Evolutionary conservation across 2,329 filamentous ascomycete species (phyloP).

Genomic region (Zymoseptoria ardabiliae): DNA sequence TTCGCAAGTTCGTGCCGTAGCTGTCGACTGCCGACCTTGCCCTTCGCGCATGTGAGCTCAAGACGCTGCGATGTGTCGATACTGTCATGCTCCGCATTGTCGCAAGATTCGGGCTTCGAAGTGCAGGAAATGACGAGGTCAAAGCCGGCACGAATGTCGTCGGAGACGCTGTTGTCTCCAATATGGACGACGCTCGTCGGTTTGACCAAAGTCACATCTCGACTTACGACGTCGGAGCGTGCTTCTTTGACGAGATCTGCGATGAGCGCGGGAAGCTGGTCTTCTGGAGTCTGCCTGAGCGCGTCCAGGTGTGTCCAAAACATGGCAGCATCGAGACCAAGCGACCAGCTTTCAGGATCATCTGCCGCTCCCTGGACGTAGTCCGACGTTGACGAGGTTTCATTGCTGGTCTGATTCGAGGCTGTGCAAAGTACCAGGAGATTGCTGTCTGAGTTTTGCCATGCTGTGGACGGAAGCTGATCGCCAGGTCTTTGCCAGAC

Average conservation of each 20-base stretch:
- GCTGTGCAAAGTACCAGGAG: slow-evolving; percentile 80
- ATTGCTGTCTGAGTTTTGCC: slow-evolving; percentile 36
- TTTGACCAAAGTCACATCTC: slow-evolving; percentile 33
- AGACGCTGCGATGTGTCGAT: slow-evolving; percentile 41
- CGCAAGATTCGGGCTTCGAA: slow-evolving; percentile 32
- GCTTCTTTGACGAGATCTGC: slow-evolving; percentile 32
- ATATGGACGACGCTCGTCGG: slow-evolving; percentile 26
- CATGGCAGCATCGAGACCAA: slow-evolving; percentile 64
- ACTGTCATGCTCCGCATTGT: slow-evolving; percentile 34
- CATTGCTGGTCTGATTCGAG: slow-evolving; percentile 65
- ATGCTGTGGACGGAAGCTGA: slow-evolving; percentile 38
- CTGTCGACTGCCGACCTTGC: slow-evolving; percentile 75
- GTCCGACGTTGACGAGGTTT: slow-evolving; percentile 56
- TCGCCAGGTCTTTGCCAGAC: slow-evolving; percentile 73
- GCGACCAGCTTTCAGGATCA: slow-evolving; percentile 88
- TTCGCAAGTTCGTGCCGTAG: slow-evolving; percentile 63
- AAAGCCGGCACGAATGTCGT: slow-evolving; percentile 32
- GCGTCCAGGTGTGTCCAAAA: slow-evolving; percentile 67
- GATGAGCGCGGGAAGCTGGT: slow-evolving; percentile 51
- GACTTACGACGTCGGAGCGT: slow-evolving; percentile 2
- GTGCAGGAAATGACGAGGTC: slow-evolving; percentile 40
- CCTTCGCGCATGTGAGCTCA: slow-evolving; percentile 58
- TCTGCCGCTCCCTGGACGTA: slow-evolving; percentile 95
- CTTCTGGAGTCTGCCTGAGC: slow-evolving; percentile 59
- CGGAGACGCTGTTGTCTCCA: slow-evolving; percentile 30